Evolutionary conservation across 2,329 filamentous ascomycete genomes (phyloP).

Genomic region (Akanthomyces dipterigenus): DNA sequence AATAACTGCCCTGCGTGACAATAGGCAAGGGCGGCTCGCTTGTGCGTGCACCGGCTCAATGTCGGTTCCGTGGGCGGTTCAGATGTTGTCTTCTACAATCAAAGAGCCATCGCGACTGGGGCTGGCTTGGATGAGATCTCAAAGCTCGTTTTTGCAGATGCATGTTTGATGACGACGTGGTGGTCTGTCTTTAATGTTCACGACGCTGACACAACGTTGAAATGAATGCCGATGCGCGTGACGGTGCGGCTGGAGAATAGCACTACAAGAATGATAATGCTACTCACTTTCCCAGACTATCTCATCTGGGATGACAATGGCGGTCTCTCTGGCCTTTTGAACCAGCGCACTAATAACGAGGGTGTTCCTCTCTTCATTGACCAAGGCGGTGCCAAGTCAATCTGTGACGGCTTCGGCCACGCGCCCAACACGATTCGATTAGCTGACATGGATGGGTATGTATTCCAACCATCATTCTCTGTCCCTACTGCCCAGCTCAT

Average conservation of each 20-base stretch:
- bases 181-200: too few relatives aligned
- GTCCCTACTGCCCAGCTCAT: neutral
- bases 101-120: conserved; percentile 15
- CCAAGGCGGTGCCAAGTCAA: conserved; percentile 14
- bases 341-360: conserved; percentile 13
- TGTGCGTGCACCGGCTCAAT: conserved; percentile 16
- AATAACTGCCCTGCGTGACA: too few relatives aligned
- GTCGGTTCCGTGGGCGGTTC: conserved; percentile 14
- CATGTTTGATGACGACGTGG: neutral
- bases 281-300: conserved; percentile 12
- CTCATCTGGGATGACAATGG: conserved; percentile 15
- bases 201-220: neutral
- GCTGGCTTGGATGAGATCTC: conserved; percentile 12
- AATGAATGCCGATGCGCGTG: conserved; percentile 15
- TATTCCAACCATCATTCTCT: neutral
- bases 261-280: neutral
- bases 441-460: conserved; percentile 17
- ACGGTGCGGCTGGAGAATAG: neutral
- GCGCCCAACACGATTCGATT: conserved; percentile 13
- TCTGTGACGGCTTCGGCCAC: conserved; percentile 9
- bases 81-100: conserved; percentile 12
- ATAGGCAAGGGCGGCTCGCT: conserved; percentile 17
- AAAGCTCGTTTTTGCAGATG: conserved; percentile 16
- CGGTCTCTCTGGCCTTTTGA: conserved; percentile 15
- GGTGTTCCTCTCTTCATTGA: conserved; percentile 15